Conservation (phyloP, 106 monocot genomes). For the Cymbidium sinense region DNA sequence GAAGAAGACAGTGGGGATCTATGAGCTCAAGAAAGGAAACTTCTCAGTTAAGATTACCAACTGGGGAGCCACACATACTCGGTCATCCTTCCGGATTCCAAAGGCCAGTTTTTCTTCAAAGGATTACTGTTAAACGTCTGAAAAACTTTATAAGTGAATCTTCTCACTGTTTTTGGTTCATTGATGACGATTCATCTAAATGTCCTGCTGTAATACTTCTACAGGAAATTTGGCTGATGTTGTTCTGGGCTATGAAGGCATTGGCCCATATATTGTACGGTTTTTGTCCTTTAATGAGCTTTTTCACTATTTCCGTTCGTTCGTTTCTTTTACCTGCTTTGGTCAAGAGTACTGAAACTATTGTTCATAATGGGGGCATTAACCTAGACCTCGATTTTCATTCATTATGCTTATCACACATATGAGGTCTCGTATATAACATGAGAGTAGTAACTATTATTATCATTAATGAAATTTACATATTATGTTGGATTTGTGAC, state of each 20-base stretch:
- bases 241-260: constrained; percentile 57
- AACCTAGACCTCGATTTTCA: too few relatives aligned
- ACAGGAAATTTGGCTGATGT: constrained; percentile 63
- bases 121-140: not conserved
- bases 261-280: constrained; percentile 42
- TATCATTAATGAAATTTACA: too few relatives aligned
- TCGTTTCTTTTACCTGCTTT: not conserved
- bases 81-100: constrained; percentile 50
- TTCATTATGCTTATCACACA: too few relatives aligned
- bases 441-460: too few relatives aligned
- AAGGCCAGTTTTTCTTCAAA: constrained; percentile 15
- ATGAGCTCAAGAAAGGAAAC: constrained; percentile 47
- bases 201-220: constrained; percentile 5
- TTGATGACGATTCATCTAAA: not conserved
- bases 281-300: not conserved
- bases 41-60: constrained; percentile 68
- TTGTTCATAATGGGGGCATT: too few relatives aligned
- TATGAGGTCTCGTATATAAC: too few relatives aligned
- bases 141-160: not conserved
- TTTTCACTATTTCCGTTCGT: not conserved
- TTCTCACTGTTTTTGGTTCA: not conserved
- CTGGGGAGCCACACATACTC: constrained; percentile 59
- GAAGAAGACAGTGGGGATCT: constrained; percentile 36
- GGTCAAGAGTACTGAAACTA: not conserved
- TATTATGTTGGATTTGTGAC: too few relatives aligned